Evolutionary conservation across 139 green algal species (phyloP), one percentile per base, ranked within the genome.

Genomic region (Chlamydomonas urium): DNA sequence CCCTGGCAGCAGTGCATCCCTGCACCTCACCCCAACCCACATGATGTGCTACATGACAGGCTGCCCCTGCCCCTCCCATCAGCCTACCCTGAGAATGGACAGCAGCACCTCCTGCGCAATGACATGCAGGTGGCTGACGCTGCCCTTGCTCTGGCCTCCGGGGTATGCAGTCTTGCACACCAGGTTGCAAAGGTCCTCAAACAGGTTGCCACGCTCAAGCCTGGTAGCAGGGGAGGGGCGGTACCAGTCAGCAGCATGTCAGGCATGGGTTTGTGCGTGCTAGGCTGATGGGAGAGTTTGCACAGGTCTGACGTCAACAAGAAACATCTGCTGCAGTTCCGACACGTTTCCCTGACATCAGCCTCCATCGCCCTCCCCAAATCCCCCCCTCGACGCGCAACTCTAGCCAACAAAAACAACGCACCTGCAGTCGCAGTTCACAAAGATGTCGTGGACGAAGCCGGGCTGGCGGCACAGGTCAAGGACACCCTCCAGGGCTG

Each of bases 401-500:
- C n/a, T n/a, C n/a, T n/a, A n/a, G n/a, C n/a, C n/a, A n/a, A n/a
- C n/a, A 33, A 63, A 17, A 63, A 63, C 10, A 36, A 92, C 62
- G 23, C n/a, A 72, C 31, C 82, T 78, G 81, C 90, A 97, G 84
- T 98, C 94, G 69, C 92, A 88, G 65, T 97, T 97, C 56, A 90
- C 79, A 74, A 92, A 99, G 6, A 90, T 81, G 35, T 95, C 88
- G 29, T 86, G 79, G 37, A 95, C 74, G 75, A 99, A 99, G 34
- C 75, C 75, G 8, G 90, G 87, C 71, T 96, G 90, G 19, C 86
- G 83, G 74, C 85, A 91, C 17, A 99, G 87, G 78, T 98, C 94
- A 28, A 98, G 82, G 21, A 99, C 58, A 2, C 82, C 87, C 81
- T 99, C 94, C 58, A 98, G 73, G 23, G 94, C 94, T 17, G 87